Percentiles rank a stretch among this genome's conserved stretches.
Evolutionary conservation across 371 early-diverging fungal genomes (phyloP).

Genomic region (Saksenaea oblongispora): DNA sequence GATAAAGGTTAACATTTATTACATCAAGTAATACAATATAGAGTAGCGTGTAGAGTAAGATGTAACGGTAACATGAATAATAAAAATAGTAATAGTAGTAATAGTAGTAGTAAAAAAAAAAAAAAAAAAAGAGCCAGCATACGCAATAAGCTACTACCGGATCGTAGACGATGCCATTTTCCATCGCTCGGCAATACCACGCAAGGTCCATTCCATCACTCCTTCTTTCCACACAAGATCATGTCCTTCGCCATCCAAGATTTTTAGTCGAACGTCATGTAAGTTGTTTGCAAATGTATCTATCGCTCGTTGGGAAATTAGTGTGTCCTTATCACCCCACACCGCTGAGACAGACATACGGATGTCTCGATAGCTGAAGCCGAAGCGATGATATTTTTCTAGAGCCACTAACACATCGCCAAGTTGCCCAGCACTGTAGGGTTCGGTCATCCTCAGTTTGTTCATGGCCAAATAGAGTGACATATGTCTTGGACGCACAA

Average conservation of each 20-base stretch:
- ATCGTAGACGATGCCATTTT: background rate
- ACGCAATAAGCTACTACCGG: too few relatives aligned
- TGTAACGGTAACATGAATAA: background rate
- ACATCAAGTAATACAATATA: background rate
- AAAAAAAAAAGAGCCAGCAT: too few relatives aligned
- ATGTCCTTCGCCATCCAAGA: conserved; percentile 53
- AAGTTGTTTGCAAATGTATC: conserved; percentile 41
- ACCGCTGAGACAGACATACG: conserved; percentile 44
- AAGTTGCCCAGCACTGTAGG: conserved; percentile 42
- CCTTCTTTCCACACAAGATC: conserved; percentile 59
- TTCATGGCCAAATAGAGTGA: conserved; percentile 53
- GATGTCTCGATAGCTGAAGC: conserved; percentile 47
- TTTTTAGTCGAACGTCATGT: conserved; percentile 43
- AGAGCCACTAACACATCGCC: conserved; percentile 50
- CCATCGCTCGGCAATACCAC: conserved; percentile 40
- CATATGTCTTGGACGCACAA: conserved; percentile 49
- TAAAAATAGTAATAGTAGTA: background rate
- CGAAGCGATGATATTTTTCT: conserved; percentile 51
- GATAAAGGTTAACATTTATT: background rate
- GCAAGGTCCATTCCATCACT: conserved; percentile 54
- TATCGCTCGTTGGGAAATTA: conserved; percentile 43
- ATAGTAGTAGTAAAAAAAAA: background rate
- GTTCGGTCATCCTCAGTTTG: conserved; percentile 41
- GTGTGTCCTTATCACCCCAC: conserved; percentile 54
- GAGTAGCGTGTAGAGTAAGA: background rate